These are phyloP conservation scores for Areca catechu DNA, from an alignment of 176 grass and related monocot genomes.

Conservation along the genomic window DNA sequence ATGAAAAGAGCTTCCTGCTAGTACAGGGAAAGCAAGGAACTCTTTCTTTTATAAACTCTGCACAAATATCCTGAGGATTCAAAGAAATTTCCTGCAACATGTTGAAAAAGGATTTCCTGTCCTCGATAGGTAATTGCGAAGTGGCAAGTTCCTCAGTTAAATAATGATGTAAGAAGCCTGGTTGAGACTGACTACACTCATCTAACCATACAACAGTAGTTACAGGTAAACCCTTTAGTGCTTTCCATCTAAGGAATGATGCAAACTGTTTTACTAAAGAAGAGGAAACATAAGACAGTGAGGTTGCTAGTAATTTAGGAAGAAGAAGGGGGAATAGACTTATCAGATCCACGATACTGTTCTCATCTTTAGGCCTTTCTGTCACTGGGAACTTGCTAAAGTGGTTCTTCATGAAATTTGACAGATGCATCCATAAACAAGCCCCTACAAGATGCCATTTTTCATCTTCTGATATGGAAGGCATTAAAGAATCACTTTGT, in stretches of 20 bases:
- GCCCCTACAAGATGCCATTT: conserved; percentile 60
- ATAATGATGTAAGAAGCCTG: conserved; percentile 21
- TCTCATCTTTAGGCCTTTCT: conserved; percentile 28
- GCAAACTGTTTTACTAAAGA: conserved; percentile 54
- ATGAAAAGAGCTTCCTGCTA: conserved; percentile 29
- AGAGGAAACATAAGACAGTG: conserved; percentile 54
- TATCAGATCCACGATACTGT: conserved; percentile 23
- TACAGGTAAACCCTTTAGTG: conserved; percentile 29
- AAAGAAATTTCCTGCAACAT: conserved; percentile 55
- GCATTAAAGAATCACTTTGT: conserved; percentile 13
- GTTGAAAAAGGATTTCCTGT: conserved; percentile 35
- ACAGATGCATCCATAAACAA: conserved; percentile 66
- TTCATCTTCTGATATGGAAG: conserved; percentile 42
- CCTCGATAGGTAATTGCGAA: conserved; percentile 36
- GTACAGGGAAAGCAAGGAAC: conserved; percentile 43
- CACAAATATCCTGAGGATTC: conserved; percentile 56
- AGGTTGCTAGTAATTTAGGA: conserved; percentile 40
- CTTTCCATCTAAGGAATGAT: conserved; percentile 57
- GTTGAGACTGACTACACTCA: conserved; percentile 26
- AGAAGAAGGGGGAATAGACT: conserved; percentile 20
- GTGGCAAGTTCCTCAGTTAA: conserved; percentile 28
- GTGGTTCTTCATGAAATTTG: conserved; percentile 41
- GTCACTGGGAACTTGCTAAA: conserved; percentile 36
- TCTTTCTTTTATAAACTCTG: conserved; percentile 52
- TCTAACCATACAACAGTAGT: conserved; percentile 51